These are phyloP conservation scores for Paraurostyla sp. DNA, from an alignment of 73 alveolate species.

Conservation along the genomic window DNA sequence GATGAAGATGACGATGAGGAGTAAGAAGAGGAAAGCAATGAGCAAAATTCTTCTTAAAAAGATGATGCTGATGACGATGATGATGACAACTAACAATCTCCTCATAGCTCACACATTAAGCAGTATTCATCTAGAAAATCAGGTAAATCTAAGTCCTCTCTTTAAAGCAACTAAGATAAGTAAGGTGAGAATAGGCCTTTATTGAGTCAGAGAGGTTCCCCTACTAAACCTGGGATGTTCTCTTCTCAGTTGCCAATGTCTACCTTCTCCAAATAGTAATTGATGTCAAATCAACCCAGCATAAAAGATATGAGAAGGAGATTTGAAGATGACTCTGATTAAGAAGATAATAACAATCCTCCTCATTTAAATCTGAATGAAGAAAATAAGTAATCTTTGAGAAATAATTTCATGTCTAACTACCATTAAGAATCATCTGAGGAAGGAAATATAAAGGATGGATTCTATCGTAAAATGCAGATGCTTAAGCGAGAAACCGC, in stretches of 20 bases:
- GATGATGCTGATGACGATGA: too few relatives aligned
- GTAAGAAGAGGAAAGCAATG: neutral
- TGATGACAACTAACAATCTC: too few relatives aligned
- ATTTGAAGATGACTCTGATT: conserved; percentile 5
- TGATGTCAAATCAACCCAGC: neutral
- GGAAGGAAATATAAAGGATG: neutral
- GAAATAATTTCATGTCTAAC: neutral
- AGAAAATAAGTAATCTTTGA: neutral
- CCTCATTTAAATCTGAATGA: neutral
- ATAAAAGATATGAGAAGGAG: neutral
- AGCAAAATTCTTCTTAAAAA: neutral
- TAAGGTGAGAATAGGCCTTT: neutral
- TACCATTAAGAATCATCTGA: too few relatives aligned
- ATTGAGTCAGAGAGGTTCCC: neutral
- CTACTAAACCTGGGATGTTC: neutral
- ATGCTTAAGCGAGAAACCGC: conserved; percentile 33
- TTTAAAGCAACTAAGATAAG: neutral
- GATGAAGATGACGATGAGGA: conserved; percentile 22
- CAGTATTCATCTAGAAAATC: too few relatives aligned
- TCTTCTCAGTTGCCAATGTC: neutral
- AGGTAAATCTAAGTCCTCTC: too few relatives aligned
- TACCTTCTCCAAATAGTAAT: neutral
- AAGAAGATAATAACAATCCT: neutral
- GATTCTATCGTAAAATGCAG: neutral
- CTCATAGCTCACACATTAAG: too few relatives aligned